phyloP scores from a whole-genome alignment of 768 basidiomycete genomes.

The Macrolepiota dolichaula region DNA sequence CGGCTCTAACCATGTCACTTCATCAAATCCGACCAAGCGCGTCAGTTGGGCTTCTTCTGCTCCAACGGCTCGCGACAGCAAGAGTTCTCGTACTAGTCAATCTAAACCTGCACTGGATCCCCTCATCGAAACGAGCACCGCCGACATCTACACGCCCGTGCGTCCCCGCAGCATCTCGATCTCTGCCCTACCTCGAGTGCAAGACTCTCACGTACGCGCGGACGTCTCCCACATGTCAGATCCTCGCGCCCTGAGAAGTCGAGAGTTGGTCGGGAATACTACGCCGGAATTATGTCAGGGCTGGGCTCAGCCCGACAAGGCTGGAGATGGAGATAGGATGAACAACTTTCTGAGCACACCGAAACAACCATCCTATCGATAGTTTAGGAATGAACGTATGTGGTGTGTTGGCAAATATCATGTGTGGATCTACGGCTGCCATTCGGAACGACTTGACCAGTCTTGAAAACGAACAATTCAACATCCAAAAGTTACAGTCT shows the following conservation, averaged over 20 bases:
- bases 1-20: constrained; percentile 13
- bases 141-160: not conserved
- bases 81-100: not conserved
- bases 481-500: not conserved
- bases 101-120: not conserved
- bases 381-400: not conserved
- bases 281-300: constrained; percentile 3
- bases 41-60: constrained; percentile 28
- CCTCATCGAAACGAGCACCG: not conserved
- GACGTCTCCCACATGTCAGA: constrained; percentile 7
- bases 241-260: constrained; percentile 3
- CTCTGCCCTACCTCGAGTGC: not conserved
- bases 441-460: not conserved
- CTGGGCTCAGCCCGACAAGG: constrained; percentile 7
- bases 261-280: not conserved
- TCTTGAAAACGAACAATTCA: not conserved
- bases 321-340: not conserved
- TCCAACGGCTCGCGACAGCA: constrained; percentile 17
- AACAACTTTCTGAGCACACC: constrained; percentile 2
- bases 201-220: constrained; percentile 5
- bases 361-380: not conserved
- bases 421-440: not conserved
- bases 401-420: not conserved
- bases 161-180: not conserved
- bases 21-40: constrained; percentile 18